Percentiles rank a stretch among this genome's conserved stretches.
phyloP scores from a whole-genome alignment of 2,329 filamentous ascomycete genomes.

The Cladosporium sp. region DNA sequence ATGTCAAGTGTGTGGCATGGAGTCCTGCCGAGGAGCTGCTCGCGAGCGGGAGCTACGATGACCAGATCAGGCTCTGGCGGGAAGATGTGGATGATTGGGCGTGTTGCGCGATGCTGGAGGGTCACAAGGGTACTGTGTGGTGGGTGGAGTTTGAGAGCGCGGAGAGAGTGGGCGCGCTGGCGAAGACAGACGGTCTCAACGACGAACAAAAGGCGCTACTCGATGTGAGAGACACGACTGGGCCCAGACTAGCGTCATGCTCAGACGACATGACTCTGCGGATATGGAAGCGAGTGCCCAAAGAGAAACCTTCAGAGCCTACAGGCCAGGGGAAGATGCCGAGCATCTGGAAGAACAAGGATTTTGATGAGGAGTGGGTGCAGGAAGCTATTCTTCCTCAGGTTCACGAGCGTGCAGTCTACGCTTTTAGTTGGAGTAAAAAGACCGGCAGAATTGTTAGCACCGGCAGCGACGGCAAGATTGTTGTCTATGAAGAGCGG shows the following conservation, averaged over 20 bases:
- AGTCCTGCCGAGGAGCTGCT: slow-evolving; percentile 73
- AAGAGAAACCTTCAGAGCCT: slow-evolving; percentile 43
- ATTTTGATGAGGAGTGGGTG: slow-evolving; percentile 74
- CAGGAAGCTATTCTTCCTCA: slow-evolving; percentile 70
- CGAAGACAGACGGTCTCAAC: slow-evolving; percentile 20
- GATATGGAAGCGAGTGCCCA: slow-evolving; percentile 65
- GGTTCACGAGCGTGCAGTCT: slow-evolving; percentile 73
- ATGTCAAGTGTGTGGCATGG: slow-evolving; percentile 93
- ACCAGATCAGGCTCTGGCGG: slow-evolving; percentile 80
- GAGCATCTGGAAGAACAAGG: slow-evolving; percentile 74
- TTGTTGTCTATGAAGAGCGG: slow-evolving; percentile 71
- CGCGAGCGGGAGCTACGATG: slow-evolving; percentile 89
- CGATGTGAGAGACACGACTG: slow-evolving; percentile 34
- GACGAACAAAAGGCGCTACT: slow-evolving; percentile 32
- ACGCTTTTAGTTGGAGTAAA: slow-evolving; percentile 78
- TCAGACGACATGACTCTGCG: slow-evolving; percentile 76
- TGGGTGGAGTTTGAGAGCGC: slow-evolving; percentile 61
- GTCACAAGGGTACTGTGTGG: slow-evolving; percentile 86
- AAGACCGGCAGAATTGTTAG: slow-evolving; percentile 74
- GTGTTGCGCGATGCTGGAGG: slow-evolving; percentile 73
- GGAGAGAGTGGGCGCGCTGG: slow-evolving; percentile 27
- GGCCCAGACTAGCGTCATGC: slow-evolving; percentile 66
- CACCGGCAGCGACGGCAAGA: slow-evolving; percentile 76
- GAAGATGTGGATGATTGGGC: slow-evolving; percentile 94
- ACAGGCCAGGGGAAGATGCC: slow-evolving; percentile 59